A percentile compares a stretch with the other conserved stretches of the same genome.
phyloP scores from a whole-genome alignment of 331 rosid species.

The Malus hybrid region DNA sequence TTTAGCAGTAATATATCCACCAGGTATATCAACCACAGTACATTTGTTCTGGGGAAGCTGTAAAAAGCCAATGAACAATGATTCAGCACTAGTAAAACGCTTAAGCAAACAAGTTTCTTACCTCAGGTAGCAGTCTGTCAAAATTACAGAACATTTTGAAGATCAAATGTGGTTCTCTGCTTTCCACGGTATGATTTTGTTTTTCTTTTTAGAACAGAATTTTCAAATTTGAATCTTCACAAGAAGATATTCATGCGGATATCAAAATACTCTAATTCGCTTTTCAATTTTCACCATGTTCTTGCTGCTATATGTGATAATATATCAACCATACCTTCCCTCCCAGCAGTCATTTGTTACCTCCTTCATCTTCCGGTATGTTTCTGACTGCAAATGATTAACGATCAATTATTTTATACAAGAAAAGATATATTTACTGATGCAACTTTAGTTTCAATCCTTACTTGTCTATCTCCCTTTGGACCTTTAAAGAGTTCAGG shows the following conservation, averaged over 20 bases:
- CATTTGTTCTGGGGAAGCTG: slow-evolving; percentile 88
- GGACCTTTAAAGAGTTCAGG: slow-evolving; percentile 79
- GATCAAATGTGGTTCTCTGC: background rate
- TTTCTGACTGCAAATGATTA: slow-evolving; percentile 59
- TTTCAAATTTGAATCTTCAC: background rate
- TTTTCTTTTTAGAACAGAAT: no score
- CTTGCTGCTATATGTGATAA: background rate
- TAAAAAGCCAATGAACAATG: slow-evolving; percentile 7
- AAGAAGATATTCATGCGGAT: background rate
- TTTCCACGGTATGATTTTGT: no score
- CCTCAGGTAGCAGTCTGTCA: background rate
- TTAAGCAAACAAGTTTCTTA: background rate
- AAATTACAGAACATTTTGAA: background rate
- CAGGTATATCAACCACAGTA: slow-evolving; percentile 79
- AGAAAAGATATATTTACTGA: background rate
- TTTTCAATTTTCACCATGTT: background rate
- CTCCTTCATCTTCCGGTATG: slow-evolving; percentile 89
- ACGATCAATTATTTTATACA: slow-evolving; percentile 2
- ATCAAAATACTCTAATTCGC: background rate
- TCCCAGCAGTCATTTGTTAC: slow-evolving; percentile 88
- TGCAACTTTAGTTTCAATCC: slow-evolving; percentile 13
- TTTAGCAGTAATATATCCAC: slow-evolving; percentile 70
- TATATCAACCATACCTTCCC: slow-evolving; percentile 52
- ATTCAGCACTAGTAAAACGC: background rate
- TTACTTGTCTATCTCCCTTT: slow-evolving; percentile 82